phyloP scores from a whole-genome alignment of 768 basidiomycete species.

The Boletus rex-veris region DNA sequence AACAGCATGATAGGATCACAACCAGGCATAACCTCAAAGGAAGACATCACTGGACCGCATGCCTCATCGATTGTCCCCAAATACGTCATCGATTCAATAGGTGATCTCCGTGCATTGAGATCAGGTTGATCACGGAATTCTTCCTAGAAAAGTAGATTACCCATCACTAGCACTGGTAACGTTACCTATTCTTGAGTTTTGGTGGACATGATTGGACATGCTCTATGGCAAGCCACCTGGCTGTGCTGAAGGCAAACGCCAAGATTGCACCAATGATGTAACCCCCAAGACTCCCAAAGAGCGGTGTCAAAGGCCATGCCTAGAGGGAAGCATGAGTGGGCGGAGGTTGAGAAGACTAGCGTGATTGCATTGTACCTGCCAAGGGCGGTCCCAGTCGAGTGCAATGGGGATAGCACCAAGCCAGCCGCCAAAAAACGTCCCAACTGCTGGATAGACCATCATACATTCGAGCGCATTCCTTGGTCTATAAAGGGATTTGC shows the following conservation, averaged over 20 bases:
- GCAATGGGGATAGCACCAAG: conserved; percentile 78
- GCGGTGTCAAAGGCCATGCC: conserved; percentile 82
- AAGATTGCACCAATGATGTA: conserved; percentile 58
- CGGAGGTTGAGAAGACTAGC: conserved; percentile 1
- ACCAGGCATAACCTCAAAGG: conserved; percentile 72
- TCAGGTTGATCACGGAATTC: conserved; percentile 16
- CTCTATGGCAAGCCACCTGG: conserved; percentile 38
- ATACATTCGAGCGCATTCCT: conserved; percentile 72
- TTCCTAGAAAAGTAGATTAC: background rate
- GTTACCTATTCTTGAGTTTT: conserved; percentile 25
- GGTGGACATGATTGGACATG: conserved; percentile 27
- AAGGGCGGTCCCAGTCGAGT: conserved; percentile 95
- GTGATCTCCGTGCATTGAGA: conserved; percentile 59
- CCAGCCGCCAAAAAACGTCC: conserved; percentile 76
- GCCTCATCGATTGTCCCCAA: conserved; percentile 74
- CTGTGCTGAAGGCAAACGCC: conserved; percentile 47
- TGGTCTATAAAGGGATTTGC: conserved; percentile 33
- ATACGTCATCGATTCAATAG: conserved; percentile 77
- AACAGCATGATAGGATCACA: background rate
- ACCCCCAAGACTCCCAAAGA: conserved; percentile 67
- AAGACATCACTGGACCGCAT: conserved; percentile 68
- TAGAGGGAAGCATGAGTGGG: conserved; percentile 28
- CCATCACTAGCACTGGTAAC: background rate
- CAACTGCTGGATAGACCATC: conserved; percentile 74
- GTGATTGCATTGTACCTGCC: conserved; percentile 69